phyloP scores from a whole-genome alignment of 176 grass and related monocot genomes.

The Miscanthus lutarioriparius region DNA sequence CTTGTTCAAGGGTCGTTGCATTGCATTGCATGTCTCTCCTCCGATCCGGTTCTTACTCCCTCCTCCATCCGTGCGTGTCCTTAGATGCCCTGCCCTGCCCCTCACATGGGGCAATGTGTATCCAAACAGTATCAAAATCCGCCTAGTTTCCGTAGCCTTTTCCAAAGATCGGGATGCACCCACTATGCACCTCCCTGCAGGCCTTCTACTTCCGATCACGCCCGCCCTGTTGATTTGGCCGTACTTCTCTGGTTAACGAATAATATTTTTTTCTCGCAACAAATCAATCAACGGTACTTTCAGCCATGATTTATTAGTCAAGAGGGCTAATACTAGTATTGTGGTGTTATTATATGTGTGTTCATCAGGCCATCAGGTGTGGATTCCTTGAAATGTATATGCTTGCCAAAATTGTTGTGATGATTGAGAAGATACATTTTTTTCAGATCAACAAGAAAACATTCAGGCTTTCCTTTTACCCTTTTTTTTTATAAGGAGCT shows the following conservation, averaged over 20 bases:
- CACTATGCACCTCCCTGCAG: neutral
- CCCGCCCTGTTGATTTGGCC: too few relatives aligned
- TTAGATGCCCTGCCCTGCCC: neutral
- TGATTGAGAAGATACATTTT: neutral
- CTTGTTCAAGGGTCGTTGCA: neutral
- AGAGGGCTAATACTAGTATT: neutral
- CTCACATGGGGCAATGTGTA: constrained; percentile 33
- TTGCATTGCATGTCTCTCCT: neutral
- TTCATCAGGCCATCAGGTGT: neutral
- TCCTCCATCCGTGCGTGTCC: constrained; percentile 3
- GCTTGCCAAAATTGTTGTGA: neutral
- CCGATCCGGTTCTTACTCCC: neutral
- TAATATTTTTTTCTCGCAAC: too few relatives aligned
- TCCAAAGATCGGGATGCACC: neutral
- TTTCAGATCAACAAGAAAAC: neutral
- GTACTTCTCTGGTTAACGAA: too few relatives aligned
- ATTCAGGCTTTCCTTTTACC: neutral
- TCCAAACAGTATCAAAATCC: constrained; percentile 3
- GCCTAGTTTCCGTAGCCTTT: neutral
- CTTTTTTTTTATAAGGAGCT: too few relatives aligned
- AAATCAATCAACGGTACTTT: too few relatives aligned
- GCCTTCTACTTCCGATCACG: neutral
- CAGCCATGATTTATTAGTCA: too few relatives aligned
- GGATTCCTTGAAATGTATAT: neutral
- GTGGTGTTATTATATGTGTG: neutral